phyloP scores from a whole-genome alignment of 768 basidiomycete genomes.

The Tricholoma sp. region DNA sequence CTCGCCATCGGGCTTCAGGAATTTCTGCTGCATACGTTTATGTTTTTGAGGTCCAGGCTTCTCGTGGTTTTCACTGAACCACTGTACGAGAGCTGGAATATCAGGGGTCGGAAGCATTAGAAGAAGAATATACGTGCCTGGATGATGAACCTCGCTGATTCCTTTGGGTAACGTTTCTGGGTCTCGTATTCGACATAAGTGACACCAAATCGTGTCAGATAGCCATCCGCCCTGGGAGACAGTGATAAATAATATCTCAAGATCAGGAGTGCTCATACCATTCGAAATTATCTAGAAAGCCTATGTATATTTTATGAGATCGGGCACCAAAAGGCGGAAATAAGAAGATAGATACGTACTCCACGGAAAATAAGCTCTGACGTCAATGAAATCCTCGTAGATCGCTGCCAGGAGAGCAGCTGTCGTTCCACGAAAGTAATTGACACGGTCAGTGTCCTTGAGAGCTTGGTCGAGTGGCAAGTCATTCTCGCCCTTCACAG shows the following conservation, averaged over 20 bases:
- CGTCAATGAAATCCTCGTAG: slow-evolving; percentile 56
- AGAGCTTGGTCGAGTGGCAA: slow-evolving; percentile 50
- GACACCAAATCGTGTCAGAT: slow-evolving; percentile 50
- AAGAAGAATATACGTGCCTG: slow-evolving; percentile 1
- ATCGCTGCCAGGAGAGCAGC: slow-evolving; percentile 52
- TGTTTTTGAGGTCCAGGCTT: background rate
- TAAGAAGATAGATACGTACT: slow-evolving; percentile 33
- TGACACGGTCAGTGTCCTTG: slow-evolving; percentile 57
- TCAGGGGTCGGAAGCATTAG: background rate
- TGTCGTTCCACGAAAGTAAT: slow-evolving; percentile 61
- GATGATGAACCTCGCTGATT: slow-evolving; percentile 39
- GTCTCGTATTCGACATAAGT: slow-evolving; percentile 56
- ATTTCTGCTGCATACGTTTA: background rate
- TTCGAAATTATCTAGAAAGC: slow-evolving; percentile 69
- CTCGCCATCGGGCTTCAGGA: no score
- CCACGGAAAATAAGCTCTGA: slow-evolving; percentile 65
- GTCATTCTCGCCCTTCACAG: slow-evolving; percentile 57
- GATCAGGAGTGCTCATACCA: slow-evolving; percentile 32
- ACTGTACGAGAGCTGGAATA: slow-evolving; percentile 1
- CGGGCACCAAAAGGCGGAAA: background rate
- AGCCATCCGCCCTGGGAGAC: slow-evolving; percentile 42
- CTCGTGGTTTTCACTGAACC: slow-evolving; percentile 9
- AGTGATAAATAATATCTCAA: background rate
- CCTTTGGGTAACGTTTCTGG: slow-evolving; percentile 48
- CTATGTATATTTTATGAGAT: slow-evolving; percentile 23